These are phyloP conservation scores for Cucurbitaria berberidis DNA, from an alignment of 2,329 filamentous ascomycete genomes.

Conservation along the genomic window DNA sequence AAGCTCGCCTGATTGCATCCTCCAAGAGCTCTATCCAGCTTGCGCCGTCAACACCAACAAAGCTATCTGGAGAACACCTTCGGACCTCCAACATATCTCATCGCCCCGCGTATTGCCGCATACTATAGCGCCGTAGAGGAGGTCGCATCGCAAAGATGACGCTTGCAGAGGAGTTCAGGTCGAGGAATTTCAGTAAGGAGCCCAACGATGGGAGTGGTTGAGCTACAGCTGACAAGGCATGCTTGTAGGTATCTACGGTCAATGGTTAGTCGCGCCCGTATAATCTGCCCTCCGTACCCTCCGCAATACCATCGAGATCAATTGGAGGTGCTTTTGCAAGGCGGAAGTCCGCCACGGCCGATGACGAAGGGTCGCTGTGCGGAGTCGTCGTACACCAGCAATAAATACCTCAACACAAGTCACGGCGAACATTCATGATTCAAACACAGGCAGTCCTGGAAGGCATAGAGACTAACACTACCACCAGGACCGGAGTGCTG, in stretches of 20 bases:
- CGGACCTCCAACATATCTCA: conserved; percentile 7
- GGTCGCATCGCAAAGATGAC: conserved; percentile 55
- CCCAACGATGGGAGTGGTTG: conserved; percentile 9
- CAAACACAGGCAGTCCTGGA: background rate
- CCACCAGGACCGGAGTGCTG: conserved; percentile 60
- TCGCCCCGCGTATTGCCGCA: conserved; percentile 13
- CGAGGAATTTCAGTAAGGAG: conserved; percentile 69
- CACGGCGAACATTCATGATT: background rate
- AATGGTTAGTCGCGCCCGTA: conserved; percentile 62
- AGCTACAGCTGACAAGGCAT: conserved; percentile 40
- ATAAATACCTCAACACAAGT: background rate
- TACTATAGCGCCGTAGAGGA: background rate
- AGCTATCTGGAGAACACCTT: conserved; percentile 1
- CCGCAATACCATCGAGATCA: background rate
- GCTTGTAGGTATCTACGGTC: conserved; percentile 67
- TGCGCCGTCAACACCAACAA: conserved; percentile 24
- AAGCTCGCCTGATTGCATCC: conserved; percentile 25
- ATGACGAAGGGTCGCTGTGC: background rate
- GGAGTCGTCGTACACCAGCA: background rate
- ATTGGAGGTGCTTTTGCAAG: background rate
- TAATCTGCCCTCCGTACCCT: background rate
- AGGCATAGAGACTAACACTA: conserved; percentile 17
- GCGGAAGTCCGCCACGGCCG: background rate
- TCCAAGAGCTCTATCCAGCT: conserved; percentile 33
- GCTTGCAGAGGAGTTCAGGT: conserved; percentile 66